phyloP scores from a whole-genome alignment of 495 filamentous ascomycete species.

The Neurospora sp. region DNA sequence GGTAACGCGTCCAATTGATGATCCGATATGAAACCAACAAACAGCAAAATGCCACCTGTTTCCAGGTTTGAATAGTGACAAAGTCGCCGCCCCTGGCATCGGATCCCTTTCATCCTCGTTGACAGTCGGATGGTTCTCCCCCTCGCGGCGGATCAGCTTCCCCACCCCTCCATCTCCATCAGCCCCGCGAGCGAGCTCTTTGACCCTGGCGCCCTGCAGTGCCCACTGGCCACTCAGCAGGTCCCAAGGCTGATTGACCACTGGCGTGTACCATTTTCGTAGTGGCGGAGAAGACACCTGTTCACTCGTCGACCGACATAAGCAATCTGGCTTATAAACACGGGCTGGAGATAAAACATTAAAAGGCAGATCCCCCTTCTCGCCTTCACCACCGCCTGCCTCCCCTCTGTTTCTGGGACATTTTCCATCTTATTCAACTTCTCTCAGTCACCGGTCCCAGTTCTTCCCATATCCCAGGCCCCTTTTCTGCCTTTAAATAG shows the following conservation, averaged over 20 bases:
- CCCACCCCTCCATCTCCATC: neutral
- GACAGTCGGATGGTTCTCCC: neutral
- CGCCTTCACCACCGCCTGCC: slow-evolving; percentile 3
- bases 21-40: neutral
- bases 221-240: neutral
- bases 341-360: slow-evolving; percentile 16
- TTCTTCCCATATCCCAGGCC: slow-evolving; percentile 4
- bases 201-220: neutral
- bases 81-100: neutral
- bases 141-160: neutral
- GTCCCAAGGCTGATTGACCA: slow-evolving; percentile 6
- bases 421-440: slow-evolving; percentile 1
- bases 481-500: slow-evolving; percentile 19
- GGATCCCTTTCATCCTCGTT: neutral
- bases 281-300: slow-evolving; percentile 24
- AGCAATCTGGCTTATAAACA: slow-evolving; percentile 16
- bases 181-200: neutral
- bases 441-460: neutral
- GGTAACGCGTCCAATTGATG: neutral
- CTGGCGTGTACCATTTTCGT: neutral
- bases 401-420: slow-evolving; percentile 2
- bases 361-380: slow-evolving; percentile 7
- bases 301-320: slow-evolving; percentile 14
- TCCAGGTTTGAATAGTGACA: neutral
- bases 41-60: neutral